A percentile compares a stretch with the other conserved stretches of the same genome.
Conservation (phyloP, 352 stramenopile genomes). For the Elongisporangium undulatum region DNA sequence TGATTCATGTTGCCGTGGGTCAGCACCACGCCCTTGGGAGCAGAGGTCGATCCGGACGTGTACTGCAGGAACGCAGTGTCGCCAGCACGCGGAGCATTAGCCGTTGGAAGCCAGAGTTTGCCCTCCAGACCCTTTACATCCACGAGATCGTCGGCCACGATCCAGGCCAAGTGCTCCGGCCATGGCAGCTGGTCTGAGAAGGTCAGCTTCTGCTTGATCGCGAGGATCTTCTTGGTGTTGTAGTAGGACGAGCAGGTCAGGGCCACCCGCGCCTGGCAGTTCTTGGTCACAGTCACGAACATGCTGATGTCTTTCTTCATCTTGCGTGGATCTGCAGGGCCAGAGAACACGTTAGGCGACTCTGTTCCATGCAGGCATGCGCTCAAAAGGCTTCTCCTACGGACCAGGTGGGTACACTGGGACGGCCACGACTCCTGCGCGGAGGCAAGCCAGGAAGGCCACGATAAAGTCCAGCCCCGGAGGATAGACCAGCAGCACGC, state of each 20-base stretch:
- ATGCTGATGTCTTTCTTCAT: constrained; percentile 95
- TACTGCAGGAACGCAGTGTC: constrained; percentile 98
- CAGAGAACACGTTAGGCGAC: background rate
- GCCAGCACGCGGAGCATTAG: constrained; percentile 31
- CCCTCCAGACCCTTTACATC: constrained; percentile 34
- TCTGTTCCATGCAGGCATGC: constrained; percentile 2
- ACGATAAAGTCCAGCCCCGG: constrained; percentile 98
- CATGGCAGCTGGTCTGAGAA: constrained; percentile 58
- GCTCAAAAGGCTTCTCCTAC: constrained; percentile 1
- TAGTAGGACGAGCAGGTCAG: constrained; percentile 95
- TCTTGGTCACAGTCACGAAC: constrained; percentile 93
- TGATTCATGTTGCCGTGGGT: constrained; percentile 96
- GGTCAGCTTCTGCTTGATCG: constrained; percentile 79
- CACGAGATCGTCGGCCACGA: constrained; percentile 78
- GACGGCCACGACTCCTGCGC: constrained; percentile 91
- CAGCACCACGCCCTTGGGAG: constrained; percentile 98
- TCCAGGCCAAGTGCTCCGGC: constrained; percentile 88
- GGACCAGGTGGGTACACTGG: constrained; percentile 80
- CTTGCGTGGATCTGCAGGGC: constrained; percentile 83
- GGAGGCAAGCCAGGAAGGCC: constrained; percentile 95
- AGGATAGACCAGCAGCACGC: constrained; percentile 96
- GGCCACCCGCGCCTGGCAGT: constrained; percentile 87
- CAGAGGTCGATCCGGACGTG: constrained; percentile 97
- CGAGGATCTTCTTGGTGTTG: constrained; percentile 91
- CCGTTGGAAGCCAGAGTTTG: constrained; percentile 33